Base-by-base conservation (phyloP, 192 early-diverging fungal species). In the Rhizophagus sp. region DNA sequence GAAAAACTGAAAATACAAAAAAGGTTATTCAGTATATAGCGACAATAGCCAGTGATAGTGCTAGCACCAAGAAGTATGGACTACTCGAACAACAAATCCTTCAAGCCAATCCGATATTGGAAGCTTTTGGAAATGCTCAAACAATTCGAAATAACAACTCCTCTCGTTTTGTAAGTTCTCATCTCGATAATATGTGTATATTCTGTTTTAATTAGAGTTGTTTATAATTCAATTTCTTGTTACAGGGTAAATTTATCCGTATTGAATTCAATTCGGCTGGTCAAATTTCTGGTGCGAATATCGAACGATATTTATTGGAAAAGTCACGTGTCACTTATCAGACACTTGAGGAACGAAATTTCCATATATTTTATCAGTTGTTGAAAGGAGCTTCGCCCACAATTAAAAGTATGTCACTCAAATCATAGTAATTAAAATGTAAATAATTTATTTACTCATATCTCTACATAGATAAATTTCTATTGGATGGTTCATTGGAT, bases 1-100 rank as follows among this genome's bases (percentile, higher is more conserved):
- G 98, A 72, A 99, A 99, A 86, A 99, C 98, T 19, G 98, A 99
- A 88, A 99, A 99, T 87, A 99, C 97, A 19, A 99, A 99, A 80
- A 98, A 96, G 75, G 96, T 98, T 49, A 98, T 99, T 79, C 97
- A 98, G 87, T 99, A 98, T 85, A 88, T 99, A 63, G 95, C 97
- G 1, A 89, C 96, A 2, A 93, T 97, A 69, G 96, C 97, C 13
- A 84, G 90, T 22, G 93, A 94, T 81, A 25, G 77, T 80, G 52
- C 68, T 34, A 77, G 80, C 57, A 70, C 80, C 78, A 30, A 74
- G 33, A 82, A 85, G 76, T 82, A 87, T 75, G 89, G 91, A 62
- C 85, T 84, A 65, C 90, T 98, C 13, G 97, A 98, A 83, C 90
- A 92, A 69, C 95, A 97, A 87, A 97, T 99, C 30, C 87, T 99